Percentiles rank a stretch among this genome's conserved stretches.
phyloP scores from a whole-genome alignment of 768 basidiomycete species.

The Boletus vermiculosoides region DNA sequence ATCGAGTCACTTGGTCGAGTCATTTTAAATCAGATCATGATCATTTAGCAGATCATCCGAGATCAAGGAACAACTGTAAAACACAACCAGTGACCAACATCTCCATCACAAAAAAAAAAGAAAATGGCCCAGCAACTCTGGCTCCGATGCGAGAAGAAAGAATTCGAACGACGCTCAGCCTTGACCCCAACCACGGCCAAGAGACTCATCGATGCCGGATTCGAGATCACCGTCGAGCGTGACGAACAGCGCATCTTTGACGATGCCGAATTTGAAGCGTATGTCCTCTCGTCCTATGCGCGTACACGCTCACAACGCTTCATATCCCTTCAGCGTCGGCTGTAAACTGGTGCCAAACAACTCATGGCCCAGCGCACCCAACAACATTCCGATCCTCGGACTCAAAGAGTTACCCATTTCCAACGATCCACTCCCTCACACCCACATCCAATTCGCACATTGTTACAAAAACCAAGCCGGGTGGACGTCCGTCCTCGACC shows the following conservation, averaged over 20 bases:
- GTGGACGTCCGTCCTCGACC: slow-evolving; percentile 81
- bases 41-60: neutral
- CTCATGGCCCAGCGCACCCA: slow-evolving; percentile 83
- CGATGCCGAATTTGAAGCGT: slow-evolving; percentile 91
- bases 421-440: slow-evolving; percentile 80
- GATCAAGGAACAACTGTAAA: too few relatives aligned
- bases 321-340: slow-evolving; percentile 60
- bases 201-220: slow-evolving; percentile 83
- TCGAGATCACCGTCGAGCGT: slow-evolving; percentile 87
- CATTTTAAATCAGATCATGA: too few relatives aligned
- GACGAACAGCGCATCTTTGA: slow-evolving; percentile 94
- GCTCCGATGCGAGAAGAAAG: slow-evolving; percentile 97
- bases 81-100: neutral
- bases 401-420: slow-evolving; percentile 94
- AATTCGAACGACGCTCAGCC: slow-evolving; percentile 89
- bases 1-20: too few relatives aligned
- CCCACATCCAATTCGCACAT: slow-evolving; percentile 97
- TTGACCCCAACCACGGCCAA: slow-evolving; percentile 91
- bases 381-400: slow-evolving; percentile 79
- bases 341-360: slow-evolving; percentile 86
- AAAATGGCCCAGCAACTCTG: slow-evolving; percentile 57
- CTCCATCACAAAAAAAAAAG: neutral
- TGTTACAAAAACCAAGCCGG: slow-evolving; percentile 96
- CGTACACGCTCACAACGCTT: neutral
- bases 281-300: slow-evolving; percentile 33